Evolutionary conservation across 768 basidiomycete species (phyloP).

Genomic region (Psilocybe subaeruginosa): DNA sequence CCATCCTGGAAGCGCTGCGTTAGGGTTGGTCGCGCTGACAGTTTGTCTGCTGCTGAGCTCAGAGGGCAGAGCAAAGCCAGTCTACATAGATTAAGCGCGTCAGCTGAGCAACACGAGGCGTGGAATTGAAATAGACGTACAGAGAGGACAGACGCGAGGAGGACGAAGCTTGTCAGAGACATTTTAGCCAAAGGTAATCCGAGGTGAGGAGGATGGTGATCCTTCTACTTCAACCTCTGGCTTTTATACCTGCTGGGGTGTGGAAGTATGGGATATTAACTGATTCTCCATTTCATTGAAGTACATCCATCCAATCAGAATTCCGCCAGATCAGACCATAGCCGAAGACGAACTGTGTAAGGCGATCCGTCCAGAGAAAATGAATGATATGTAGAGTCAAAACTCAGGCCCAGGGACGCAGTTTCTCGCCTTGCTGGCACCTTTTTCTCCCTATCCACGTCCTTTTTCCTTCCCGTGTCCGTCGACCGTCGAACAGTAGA

Average conservation of each 20-base stretch:
- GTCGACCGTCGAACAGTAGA: neutral
- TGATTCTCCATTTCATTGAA: no score
- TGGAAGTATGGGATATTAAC: neutral
- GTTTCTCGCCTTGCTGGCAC: neutral
- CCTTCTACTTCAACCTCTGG: neutral
- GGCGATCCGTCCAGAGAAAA: neutral
- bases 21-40: slow-evolving; percentile 1
- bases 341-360: neutral
- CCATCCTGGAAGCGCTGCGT: slow-evolving; percentile 18
- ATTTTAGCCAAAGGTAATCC: neutral
- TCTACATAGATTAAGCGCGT: neutral
- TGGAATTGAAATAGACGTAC: neutral
- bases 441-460: neutral
- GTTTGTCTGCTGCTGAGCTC: neutral
- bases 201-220: neutral
- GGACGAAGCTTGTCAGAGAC: neutral
- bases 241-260: neutral
- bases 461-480: neutral
- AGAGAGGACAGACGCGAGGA: neutral
- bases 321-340: neutral
- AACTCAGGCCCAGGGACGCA: neutral
- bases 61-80: neutral
- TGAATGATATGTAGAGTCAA: neutral
- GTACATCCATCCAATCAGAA: neutral
- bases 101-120: neutral